Evolutionary conservation across 2,329 filamentous ascomycete genomes (phyloP), one percentile per base, ranked within the genome.

Genomic region (Arthroderma uncinatum): DNA sequence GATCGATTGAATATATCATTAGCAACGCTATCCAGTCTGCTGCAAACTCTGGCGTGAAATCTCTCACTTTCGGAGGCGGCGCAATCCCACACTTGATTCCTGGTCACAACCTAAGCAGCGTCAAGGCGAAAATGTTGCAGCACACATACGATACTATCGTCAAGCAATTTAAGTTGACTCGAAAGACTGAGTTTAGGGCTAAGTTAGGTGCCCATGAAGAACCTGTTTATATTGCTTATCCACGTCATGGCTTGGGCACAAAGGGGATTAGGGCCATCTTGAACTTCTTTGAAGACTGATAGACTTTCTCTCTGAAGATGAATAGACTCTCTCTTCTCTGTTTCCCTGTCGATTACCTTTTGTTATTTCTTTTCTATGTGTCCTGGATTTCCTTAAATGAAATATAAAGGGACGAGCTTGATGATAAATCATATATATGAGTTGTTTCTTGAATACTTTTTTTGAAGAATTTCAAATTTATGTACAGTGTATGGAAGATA

Each of bases 181-280:
- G 86, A 68, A 95, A 95, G 81, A 85, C 82, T 56, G 89, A 91
- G 70, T 96, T 96, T 76, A 79, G 91, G 60, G 86, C 88, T 75
- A 96, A 96, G 79, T 82, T 96, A 70, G 91, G 91, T 55, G 87
- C 87, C 3, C 76, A 82, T 58, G 89, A 91, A 60, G 90, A 95
- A 66, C 83, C 87, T 52, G 83, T 92, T 28, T 96, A 89, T 72
- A 89, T 96, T 63, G 90, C 88, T 68, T 96, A 95, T 72, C 91
- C 91, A 40, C 84, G 86, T 58, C 85, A 90, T 66, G 90, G 91
- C 6, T 78, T 96, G 28, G 89, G 89, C 1, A 83, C 91, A 48
- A 82, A 84, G 61, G 91, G 90, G 44, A 83, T 90, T 61, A 83
- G 87, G 69, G 89, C 90, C n/a, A 83, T 96, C 63, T 79, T 95